Evolutionary conservation across 2,329 filamentous ascomycete genomes (phyloP).

Genomic region (Botrytis fragariae): DNA sequence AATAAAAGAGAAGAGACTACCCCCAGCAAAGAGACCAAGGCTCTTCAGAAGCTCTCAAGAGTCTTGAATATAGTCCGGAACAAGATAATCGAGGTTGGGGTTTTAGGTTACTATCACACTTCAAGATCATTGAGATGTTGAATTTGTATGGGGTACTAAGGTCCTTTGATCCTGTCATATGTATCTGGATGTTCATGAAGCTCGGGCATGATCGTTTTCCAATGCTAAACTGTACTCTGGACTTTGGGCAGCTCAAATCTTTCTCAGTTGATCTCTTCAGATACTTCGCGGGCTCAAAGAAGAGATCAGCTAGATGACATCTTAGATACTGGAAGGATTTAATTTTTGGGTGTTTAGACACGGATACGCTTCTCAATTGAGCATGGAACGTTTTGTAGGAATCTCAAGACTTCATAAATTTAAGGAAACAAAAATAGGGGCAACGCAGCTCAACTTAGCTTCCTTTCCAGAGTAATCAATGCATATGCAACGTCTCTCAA

Average conservation of each 20-base stretch:
- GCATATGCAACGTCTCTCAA: not conserved
- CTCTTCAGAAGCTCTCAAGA: no score
- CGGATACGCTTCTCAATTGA: not conserved
- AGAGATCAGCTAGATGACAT: not conserved
- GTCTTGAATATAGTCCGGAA: no score
- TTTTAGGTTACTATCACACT: no score
- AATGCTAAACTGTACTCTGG: not conserved
- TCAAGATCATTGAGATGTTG: no score
- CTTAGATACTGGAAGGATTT: not conserved
- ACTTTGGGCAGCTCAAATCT: not conserved
- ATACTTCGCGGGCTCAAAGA: not conserved
- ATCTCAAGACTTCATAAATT: not conserved
- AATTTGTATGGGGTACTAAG: not conserved
- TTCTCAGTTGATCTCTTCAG: not conserved
- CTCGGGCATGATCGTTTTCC: not conserved
- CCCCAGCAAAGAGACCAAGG: not conserved
- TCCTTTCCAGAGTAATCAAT: not conserved
- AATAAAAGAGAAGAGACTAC: no score
- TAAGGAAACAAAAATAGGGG: not conserved
- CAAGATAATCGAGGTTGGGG: no score
- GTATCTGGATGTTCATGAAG: rapidly evolving
- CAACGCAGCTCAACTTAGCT: not conserved
- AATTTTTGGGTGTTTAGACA: not conserved
- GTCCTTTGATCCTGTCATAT: not conserved
- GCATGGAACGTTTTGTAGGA: not conserved